Percentiles rank a stretch among this genome's conserved stretches.
These are phyloP conservation scores for Hypoxylon sp. DNA, from an alignment of 2,329 filamentous ascomycete genomes.

Conservation along the genomic window DNA sequence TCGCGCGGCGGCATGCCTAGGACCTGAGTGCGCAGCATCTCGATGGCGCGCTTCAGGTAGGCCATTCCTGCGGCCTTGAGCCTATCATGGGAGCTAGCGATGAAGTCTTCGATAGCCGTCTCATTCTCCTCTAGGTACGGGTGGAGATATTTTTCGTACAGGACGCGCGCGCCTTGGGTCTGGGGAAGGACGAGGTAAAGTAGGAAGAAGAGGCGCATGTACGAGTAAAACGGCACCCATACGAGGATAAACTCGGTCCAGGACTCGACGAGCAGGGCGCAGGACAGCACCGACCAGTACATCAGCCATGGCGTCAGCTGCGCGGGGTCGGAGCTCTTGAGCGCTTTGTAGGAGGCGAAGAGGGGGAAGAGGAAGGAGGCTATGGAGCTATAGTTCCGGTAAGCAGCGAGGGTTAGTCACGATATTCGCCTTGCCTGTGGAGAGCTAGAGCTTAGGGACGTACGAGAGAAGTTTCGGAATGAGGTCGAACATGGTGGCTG, in stretches of 20 bases:
- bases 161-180: constrained; percentile 88
- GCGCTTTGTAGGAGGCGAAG: constrained; percentile 97
- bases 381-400: constrained; percentile 71
- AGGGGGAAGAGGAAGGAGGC: constrained; percentile 93
- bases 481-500: constrained; percentile 69
- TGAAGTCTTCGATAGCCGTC: constrained; percentile 88
- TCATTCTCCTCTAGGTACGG: constrained; percentile 92
- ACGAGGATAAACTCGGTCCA: constrained; percentile 88
- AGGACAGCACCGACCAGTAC: constrained; percentile 96
- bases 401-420: constrained; percentile 20
- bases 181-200: constrained; percentile 97
- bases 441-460: constrained; percentile 50
- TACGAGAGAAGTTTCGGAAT: constrained; percentile 75
- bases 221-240: constrained; percentile 95
- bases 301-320: constrained; percentile 97
- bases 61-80: constrained; percentile 81
- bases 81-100: constrained; percentile 82
- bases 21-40: constrained; percentile 78
- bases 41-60: constrained; percentile 78
- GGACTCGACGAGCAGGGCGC: constrained; percentile 84
- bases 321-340: constrained; percentile 90
- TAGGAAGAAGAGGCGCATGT: constrained; percentile 86
- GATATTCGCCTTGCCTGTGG: neutral
- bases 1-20: constrained; percentile 77
- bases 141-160: constrained; percentile 88